Evolutionary conservation across 257 asterid species (phyloP), one percentile per base, ranked within the genome.

Genomic region (Eustoma russellianum): DNA sequence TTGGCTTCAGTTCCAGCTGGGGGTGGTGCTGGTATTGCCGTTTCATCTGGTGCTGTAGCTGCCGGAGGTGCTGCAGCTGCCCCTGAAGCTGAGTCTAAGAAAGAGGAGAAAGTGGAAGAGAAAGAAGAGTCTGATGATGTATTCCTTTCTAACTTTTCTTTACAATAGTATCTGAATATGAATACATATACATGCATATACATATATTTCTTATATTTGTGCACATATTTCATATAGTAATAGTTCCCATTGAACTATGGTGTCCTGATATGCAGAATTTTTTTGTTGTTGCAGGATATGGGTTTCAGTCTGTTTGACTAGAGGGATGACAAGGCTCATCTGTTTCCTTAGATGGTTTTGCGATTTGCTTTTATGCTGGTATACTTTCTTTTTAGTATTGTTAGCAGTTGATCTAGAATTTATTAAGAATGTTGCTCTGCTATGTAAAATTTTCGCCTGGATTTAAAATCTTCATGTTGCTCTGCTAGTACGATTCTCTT

Each of bases 41-140:
- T 40, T 5, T 17, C 62, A 16, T 54, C 64, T 17, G 62, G 24
- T 43, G 16, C 35, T 24, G 41, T 30, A 11, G 35, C 19, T 40
- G 43, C 11, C 41, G 60, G 11, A 18, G 48, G 12, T 44, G 66
- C 11, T 1, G 53, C 9, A 13, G 60, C 54, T 7, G 46, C 54
- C 10, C 52, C 58, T 41, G 51, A 12, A 41, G 67, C 55, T 18
- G 56, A 47, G 44, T 30, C 50, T 3, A 58, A 65, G 46, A 48
- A 57, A 17, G 56, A 51, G 30, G 46, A 65, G 48, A 58, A 34
- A 18, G 55, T 30, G 2, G 63, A 35, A 17, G 69, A 49, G 40
- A 58, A 65, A 18, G 70, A 65, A 16, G 60, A 33, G 0, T 57
- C 50, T 28, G 70, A 52, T 46, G 70, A 50, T 14, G 62, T 55